Base-by-base conservation (phyloP, 2,329 filamentous ascomycete species). In the Lecanicillium sp. region DNA sequence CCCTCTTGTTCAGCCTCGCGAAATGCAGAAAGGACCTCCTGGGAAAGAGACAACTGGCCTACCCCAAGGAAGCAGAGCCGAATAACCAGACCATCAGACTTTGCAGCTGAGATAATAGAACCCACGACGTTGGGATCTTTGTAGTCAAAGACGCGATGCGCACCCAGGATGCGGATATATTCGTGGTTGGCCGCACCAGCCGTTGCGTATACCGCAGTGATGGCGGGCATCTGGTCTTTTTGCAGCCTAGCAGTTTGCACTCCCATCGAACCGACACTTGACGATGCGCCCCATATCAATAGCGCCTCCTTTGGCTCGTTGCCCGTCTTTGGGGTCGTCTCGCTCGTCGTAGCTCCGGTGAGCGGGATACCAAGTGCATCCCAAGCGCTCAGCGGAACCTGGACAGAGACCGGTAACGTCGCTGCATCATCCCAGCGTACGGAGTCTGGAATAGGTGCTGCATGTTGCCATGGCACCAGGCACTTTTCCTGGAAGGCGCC, bases 401-500 rank as follows among this genome's bases (percentile, higher is more conserved):
- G 41, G 71, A 49, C 0, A 60, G 41, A 44, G 12, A 44, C 41
- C 2, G 41, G 41, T 15, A 44, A 30, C 3, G 41, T 69, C 20
- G 67, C 68, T 14, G 68, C 69, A 0, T 66, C 47, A 21, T 68
- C 67, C 65, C 66, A 71, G 5, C 65, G 65, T 0, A 71, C 23
- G 1, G 56, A 32, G 3, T 65, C 60, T 0, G 62, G 63, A 46
- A 73, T 57, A 4, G 62, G 56, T 17, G 64, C 44, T 5, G 55
- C 65, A 41, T 72, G 67, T 49, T 68, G 65, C 58, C 66, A 71
- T 2, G 66, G 65, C 3, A 74, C 58, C 10, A 74, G 56, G 3
- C 65, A 70, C 1, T 56, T 56, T 35, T 72, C 66, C 46, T 74
- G 72, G 38, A 73, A 75, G 6, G 60, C 60, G 30, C 76, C 71